Conservation (phyloP, 495 filamentous ascomycete genomes). For the Lasiosphaeria hispida region DNA sequence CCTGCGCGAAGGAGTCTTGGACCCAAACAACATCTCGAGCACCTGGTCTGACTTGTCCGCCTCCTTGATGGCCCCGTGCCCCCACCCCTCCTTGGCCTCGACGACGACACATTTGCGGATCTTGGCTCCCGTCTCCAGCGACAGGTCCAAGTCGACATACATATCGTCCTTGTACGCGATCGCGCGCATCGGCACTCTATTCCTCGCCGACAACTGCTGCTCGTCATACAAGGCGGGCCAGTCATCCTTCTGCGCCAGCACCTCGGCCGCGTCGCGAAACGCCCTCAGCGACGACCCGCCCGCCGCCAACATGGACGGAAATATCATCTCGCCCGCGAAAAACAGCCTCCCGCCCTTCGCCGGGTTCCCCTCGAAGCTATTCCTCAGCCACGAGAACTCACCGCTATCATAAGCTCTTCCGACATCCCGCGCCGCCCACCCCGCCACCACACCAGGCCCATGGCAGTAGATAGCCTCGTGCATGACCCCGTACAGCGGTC, state of each 20-base stretch:
- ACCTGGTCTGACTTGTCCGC: slow-evolving; percentile 59
- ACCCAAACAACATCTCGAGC: slow-evolving; percentile 34
- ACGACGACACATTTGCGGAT: slow-evolving; percentile 72
- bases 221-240: slow-evolving; percentile 76
- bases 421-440: slow-evolving; percentile 47
- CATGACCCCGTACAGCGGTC: slow-evolving; percentile 27
- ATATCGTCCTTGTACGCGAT: slow-evolving; percentile 82
- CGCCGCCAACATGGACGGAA: slow-evolving; percentile 46
- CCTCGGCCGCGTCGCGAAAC: slow-evolving; percentile 59
- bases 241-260: slow-evolving; percentile 58
- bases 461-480: slow-evolving; percentile 31
- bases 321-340: slow-evolving; percentile 91
- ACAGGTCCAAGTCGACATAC: slow-evolving; percentile 76
- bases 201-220: slow-evolving; percentile 57
- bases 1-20: background rate
- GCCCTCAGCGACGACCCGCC: slow-evolving; percentile 52
- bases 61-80: slow-evolving; percentile 67
- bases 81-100: slow-evolving; percentile 69
- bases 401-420: slow-evolving; percentile 19
- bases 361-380: slow-evolving; percentile 12
- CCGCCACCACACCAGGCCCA: slow-evolving; percentile 2
- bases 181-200: slow-evolving; percentile 76
- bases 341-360: slow-evolving; percentile 50
- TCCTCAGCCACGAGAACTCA: slow-evolving; percentile 42
- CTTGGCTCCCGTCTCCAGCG: slow-evolving; percentile 62